phyloP scores from a whole-genome alignment of 179 eudicot species.

The Beta macrorhiza region DNA sequence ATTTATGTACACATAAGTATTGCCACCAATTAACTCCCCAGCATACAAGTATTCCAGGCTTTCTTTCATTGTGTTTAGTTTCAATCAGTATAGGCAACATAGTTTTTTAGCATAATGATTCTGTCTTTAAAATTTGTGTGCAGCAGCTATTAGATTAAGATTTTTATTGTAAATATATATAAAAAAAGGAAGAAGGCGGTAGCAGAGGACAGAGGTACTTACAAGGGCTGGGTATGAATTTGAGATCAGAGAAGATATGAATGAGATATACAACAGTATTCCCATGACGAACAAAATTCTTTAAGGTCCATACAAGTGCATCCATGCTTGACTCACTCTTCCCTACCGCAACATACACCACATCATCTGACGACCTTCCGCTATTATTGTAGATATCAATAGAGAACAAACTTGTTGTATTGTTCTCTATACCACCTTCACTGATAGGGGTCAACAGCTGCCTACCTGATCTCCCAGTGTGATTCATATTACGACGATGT shows the following conservation, averaged over 20 bases:
- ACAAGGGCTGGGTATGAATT: conserved; percentile 72
- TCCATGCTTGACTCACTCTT: conserved; percentile 50
- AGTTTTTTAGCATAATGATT: no score
- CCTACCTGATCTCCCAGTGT: background rate
- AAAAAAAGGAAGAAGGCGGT: background rate
- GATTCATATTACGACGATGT: background rate
- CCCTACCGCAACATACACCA: conserved; percentile 59
- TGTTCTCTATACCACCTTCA: conserved; percentile 5
- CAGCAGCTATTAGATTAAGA: no score
- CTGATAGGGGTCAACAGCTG: background rate
- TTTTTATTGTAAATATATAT: no score
- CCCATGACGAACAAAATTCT: conserved; percentile 29
- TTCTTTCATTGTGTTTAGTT: background rate
- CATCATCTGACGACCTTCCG: conserved; percentile 21
- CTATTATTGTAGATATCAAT: conserved; percentile 27
- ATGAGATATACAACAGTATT: conserved; percentile 54
- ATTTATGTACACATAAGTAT: background rate
- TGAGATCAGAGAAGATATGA: conserved; percentile 64
- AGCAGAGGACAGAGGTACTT: conserved; percentile 21
- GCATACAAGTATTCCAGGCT: background rate
- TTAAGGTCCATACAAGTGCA: conserved; percentile 64
- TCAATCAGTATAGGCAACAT: no score
- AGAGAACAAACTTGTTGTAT: conserved; percentile 34
- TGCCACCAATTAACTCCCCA: background rate
- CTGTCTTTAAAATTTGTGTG: no score